phyloP scores from a whole-genome alignment of 2,329 filamentous ascomycete genomes.

The Rhexocercosporidium sp. region DNA sequence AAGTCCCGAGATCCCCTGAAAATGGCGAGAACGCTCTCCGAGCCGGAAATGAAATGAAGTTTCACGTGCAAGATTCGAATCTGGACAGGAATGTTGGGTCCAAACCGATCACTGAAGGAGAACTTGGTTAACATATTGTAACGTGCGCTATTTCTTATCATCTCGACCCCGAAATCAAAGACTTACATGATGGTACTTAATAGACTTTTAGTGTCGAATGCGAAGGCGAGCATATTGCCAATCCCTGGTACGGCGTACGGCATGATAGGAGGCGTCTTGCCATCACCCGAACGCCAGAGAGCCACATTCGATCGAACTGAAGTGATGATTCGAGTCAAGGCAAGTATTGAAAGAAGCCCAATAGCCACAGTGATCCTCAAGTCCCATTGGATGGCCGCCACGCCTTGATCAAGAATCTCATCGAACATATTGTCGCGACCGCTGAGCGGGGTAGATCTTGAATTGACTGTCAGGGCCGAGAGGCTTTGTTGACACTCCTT shows the following conservation, averaged over 20 bases:
- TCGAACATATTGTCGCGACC: constrained; percentile 16
- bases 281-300: constrained; percentile 11
- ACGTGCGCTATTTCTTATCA: too few relatives aligned
- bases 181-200: constrained; percentile 25
- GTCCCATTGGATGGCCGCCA: constrained; percentile 12
- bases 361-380: constrained; percentile 9
- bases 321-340: constrained; percentile 17
- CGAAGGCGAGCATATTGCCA: constrained; percentile 31
- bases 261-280: constrained; percentile 26
- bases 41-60: constrained; percentile 30
- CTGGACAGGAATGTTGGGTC: constrained; percentile 24
- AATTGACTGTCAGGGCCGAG: neutral
- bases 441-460: neutral
- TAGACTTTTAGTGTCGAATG: constrained; percentile 24
- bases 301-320: constrained; percentile 13
- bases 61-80: constrained; percentile 27
- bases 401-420: constrained; percentile 14
- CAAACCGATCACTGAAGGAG: constrained; percentile 22
- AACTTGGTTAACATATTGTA: neutral
- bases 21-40: constrained; percentile 25
- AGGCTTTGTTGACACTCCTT: neutral
- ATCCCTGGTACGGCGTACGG: constrained; percentile 29
- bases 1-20: constrained; percentile 30
- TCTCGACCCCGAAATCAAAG: too few relatives aligned
- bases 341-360: constrained; percentile 12